Base-by-base conservation (phyloP, 257 asterid species). In the Solanum paucissectum region DNA sequence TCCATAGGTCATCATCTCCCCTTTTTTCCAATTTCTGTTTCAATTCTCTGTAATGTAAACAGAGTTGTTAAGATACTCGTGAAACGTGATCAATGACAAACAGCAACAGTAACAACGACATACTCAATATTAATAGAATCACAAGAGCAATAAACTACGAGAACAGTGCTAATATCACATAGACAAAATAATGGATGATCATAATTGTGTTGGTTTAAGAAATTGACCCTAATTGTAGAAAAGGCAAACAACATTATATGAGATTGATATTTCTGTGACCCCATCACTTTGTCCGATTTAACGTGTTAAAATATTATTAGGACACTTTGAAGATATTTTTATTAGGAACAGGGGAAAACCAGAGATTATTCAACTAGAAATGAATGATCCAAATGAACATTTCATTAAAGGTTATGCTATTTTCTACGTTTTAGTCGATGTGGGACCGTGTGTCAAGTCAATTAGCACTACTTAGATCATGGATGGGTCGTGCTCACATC, bases 41-140 rank as follows among this genome's bases (percentile, higher is more conserved):
- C 90, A 95, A 94, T 89, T 95, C 94, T 83, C 98, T 95, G 96
- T 73, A 12, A 75, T 27, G 42, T 37, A n/a, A 87, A 42, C 29
- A 29, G 25, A 79, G n/a, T 34, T 9, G 9, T 44, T 79, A 44
- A 27, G 36, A 79, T 79, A 40, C 55, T 76, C 60, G 0, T 40
- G 13, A 77, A 27, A 40, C 13, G 6, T n/a, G 7, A 77, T 44
- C 62, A 27, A 79, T 79, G 20, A 44, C 5, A 36, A 27, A 44
- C 29, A 29, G 29, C 84, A 14, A 44, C 6, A 64, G n/a, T 16
- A 60, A 60, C 14, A 62, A 64, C 7, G 12, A 60, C 33, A 64
- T 64, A 64, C 16, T 8, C 16, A 62, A 11, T 62, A 4, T n/a
- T n/a, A 10, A 62, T 62, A 2, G 12, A n/a, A 62, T 20, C 27